Evolutionary conservation across 2,329 filamentous ascomycete species (phyloP).

Genomic region (Neoscytalidium dimidiatum): DNA sequence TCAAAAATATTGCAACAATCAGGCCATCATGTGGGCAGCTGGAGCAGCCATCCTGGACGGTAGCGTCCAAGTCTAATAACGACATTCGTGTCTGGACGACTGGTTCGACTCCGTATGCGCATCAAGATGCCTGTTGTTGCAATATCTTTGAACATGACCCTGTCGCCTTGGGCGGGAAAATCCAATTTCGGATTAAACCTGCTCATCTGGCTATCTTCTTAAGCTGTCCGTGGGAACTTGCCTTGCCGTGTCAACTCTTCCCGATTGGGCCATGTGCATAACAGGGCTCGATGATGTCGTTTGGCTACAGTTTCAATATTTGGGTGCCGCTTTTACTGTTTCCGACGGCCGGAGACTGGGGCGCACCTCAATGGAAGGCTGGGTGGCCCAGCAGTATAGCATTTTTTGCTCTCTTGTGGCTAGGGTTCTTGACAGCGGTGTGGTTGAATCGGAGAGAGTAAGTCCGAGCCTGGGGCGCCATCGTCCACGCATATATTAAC

Average conservation of each 20-base stretch:
- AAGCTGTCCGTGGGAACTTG: neutral
- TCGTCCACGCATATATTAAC: neutral
- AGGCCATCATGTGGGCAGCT: too few relatives aligned
- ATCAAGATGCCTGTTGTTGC: too few relatives aligned
- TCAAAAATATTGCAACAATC: too few relatives aligned
- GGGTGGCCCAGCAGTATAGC: slow-evolving; percentile 52
- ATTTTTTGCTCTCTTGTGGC: slow-evolving; percentile 50
- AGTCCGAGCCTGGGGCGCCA: neutral
- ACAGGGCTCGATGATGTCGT: slow-evolving; percentile 50
- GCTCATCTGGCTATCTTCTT: neutral
- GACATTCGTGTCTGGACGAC: too few relatives aligned
- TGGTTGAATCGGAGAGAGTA: slow-evolving; percentile 7
- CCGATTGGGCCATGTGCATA: neutral
- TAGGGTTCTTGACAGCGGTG: slow-evolving; percentile 35
- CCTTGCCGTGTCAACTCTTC: neutral
- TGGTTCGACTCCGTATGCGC: too few relatives aligned
- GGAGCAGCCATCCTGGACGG: too few relatives aligned
- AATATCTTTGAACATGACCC: too few relatives aligned
- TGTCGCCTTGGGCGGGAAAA: too few relatives aligned
- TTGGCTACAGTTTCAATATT: slow-evolving; percentile 49
- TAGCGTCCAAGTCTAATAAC: too few relatives aligned
- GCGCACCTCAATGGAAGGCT: slow-evolving; percentile 51
- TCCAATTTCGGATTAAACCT: too few relatives aligned
- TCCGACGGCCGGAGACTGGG: slow-evolving; percentile 44
- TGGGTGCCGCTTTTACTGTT: slow-evolving; percentile 49